Conservation (phyloP, 2,329 filamentous ascomycete species). For the Fusarium sp. region DNA sequence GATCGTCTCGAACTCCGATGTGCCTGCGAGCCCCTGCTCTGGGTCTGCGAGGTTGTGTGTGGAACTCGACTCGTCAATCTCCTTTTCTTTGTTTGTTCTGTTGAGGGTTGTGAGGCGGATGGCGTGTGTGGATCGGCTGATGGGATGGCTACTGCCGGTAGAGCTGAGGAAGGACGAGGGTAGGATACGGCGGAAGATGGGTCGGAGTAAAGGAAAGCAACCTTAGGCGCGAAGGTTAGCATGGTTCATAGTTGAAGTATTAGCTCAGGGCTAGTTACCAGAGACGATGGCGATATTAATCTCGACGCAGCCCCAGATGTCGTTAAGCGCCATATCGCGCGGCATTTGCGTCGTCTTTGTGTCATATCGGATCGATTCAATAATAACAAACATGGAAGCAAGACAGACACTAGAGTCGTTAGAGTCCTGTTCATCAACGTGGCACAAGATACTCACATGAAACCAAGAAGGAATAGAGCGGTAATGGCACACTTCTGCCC, state of each 20-base stretch:
- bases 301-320: conserved; percentile 37
- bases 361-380: conserved; percentile 30
- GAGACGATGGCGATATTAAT: conserved; percentile 41
- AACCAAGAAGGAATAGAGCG: conserved; percentile 45
- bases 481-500: conserved; percentile 46
- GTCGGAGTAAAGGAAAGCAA: conserved; percentile 40
- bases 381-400: conserved; percentile 30
- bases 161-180: conserved; percentile 39
- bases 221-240: not conserved
- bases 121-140: conserved; percentile 28
- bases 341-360: conserved; percentile 35
- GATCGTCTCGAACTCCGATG: conserved; percentile 23
- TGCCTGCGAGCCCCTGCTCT: conserved; percentile 13
- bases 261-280: not conserved
- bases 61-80: conserved; percentile 38
- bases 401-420: conserved; percentile 27
- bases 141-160: conserved; percentile 34
- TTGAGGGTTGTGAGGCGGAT: conserved; percentile 35
- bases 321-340: conserved; percentile 26
- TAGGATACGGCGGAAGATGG: conserved; percentile 37
- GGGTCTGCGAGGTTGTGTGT: conserved; percentile 37
- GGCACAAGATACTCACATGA: conserved; percentile 36
- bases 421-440: not conserved
- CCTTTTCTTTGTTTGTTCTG: conserved; percentile 35
- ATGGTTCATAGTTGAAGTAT: no score